Conservation (phyloP, 148 eudicot genomes). For the Chenopodium album region DNA sequence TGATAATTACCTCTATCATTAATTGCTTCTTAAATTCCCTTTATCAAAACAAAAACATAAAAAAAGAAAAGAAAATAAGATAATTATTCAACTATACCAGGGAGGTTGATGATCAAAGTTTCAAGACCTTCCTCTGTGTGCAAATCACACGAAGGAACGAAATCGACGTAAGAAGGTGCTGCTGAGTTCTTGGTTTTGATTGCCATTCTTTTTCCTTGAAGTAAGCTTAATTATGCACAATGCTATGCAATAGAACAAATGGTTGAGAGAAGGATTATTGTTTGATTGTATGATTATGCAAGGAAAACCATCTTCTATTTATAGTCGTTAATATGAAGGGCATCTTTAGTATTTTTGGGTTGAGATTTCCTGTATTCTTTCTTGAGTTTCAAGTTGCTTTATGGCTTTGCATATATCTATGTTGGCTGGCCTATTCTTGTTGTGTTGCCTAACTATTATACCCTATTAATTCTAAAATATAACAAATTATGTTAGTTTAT, state of each 20-base stretch:
- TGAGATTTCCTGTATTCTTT: slow-evolving; percentile 9
- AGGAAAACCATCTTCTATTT: background rate
- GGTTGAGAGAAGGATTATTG: background rate
- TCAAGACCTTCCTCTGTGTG: slow-evolving; percentile 27
- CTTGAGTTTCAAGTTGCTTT: slow-evolving; percentile 10
- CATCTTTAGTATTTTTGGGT: background rate
- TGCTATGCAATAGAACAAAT: background rate
- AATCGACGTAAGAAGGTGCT: slow-evolving; percentile 29
- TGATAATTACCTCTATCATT: no score
- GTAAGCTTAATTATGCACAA: no score
- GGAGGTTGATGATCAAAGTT: slow-evolving; percentile 32
- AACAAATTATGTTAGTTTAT: no score
- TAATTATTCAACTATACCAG: slow-evolving; percentile 19
- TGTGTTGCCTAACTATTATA: no score
- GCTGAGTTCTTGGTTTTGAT: slow-evolving; percentile 9
- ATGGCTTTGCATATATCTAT: background rate
- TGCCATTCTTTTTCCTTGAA: slow-evolving; percentile 9
- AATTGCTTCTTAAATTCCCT: no score
- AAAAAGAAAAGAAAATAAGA: background rate
- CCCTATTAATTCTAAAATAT: no score
- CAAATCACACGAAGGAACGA: slow-evolving; percentile 34
- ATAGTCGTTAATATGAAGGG: background rate
- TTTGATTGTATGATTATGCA: background rate
- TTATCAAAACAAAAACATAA: background rate
- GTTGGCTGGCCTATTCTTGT: background rate